Conservation (phyloP, 768 basidiomycete genomes). For the Infundibulicybe gibba region DNA sequence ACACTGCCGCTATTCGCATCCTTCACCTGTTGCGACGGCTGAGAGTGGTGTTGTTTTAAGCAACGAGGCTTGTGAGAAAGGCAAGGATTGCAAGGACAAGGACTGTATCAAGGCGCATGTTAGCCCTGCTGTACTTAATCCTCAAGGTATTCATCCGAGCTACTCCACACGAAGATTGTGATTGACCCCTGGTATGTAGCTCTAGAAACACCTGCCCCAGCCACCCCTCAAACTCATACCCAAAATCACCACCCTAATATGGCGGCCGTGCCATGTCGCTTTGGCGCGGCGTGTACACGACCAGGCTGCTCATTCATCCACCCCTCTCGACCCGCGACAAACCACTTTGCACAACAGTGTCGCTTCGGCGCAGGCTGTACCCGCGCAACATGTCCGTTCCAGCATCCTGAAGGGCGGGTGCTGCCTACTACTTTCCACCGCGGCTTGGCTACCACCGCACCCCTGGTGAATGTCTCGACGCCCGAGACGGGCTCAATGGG, state of each 20-base stretch:
- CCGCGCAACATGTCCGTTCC: constrained; percentile 81
- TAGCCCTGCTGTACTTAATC: constrained; percentile 76
- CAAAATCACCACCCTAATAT: constrained; percentile 20
- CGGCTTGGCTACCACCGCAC: constrained; percentile 58
- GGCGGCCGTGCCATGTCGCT: constrained; percentile 49
- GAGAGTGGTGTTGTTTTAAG: constrained; percentile 95
- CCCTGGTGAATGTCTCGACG: constrained; percentile 55
- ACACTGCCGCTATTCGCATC: constrained; percentile 88
- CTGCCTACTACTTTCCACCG: constrained; percentile 80
- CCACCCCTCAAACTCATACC: constrained; percentile 22
- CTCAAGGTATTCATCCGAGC: constrained; percentile 43
- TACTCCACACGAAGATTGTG: not conserved
- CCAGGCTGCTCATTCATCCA: constrained; percentile 68
- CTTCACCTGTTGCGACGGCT: constrained; percentile 93
- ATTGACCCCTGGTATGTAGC: too few species aligned
- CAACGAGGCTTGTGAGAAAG: constrained; percentile 89
- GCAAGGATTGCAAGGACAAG: constrained; percentile 86
- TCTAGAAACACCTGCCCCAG: constrained; percentile 24
- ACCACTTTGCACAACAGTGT: constrained; percentile 51
- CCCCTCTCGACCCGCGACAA: constrained; percentile 38
- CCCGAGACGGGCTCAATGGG: constrained; percentile 69
- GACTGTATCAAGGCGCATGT: constrained; percentile 92
- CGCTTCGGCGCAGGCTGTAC: constrained; percentile 87
- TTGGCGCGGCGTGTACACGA: constrained; percentile 68
- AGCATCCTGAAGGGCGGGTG: constrained; percentile 86